phyloP scores from a whole-genome alignment of 1,284 basidiomycete genomes.

The Sporisorium graminicola region DNA sequence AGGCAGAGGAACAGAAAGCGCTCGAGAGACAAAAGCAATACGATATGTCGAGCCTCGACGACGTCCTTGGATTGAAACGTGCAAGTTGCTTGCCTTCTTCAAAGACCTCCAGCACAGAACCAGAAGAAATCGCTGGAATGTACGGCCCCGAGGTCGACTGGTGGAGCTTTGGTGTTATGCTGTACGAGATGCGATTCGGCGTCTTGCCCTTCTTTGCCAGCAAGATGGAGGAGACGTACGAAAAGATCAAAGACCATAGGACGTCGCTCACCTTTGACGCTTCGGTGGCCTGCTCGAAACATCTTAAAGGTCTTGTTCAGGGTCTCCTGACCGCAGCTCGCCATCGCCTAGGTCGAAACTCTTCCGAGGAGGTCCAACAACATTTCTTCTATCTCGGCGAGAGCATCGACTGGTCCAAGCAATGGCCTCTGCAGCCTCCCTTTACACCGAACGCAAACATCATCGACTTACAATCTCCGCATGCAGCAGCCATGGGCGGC shows the following conservation, averaged over 20 bases:
- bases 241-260: slow-evolving; percentile 63
- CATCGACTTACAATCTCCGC: slow-evolving; percentile 26
- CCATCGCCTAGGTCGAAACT: slow-evolving; percentile 50
- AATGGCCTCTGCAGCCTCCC: slow-evolving; percentile 51
- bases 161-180: slow-evolving; percentile 68
- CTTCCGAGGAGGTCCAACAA: slow-evolving; percentile 51
- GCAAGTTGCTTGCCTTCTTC: not conserved
- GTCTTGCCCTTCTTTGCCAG: slow-evolving; percentile 65
- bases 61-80: slow-evolving; percentile 30
- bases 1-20: slow-evolving; percentile 59
- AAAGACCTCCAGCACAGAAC: not conserved
- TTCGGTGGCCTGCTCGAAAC: slow-evolving; percentile 30
- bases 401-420: slow-evolving; percentile 56
- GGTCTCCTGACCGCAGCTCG: slow-evolving; percentile 41
- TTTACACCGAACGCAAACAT: slow-evolving; percentile 57
- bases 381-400: slow-evolving; percentile 50
- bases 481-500: slow-evolving; percentile 1
- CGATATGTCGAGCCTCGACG: slow-evolving; percentile 33
- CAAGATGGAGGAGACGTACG: slow-evolving; percentile 61
- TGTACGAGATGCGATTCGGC: slow-evolving; percentile 68
- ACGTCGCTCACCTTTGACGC: slow-evolving; percentile 44
- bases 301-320: slow-evolving; percentile 45
- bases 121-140: slow-evolving; percentile 43
- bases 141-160: slow-evolving; percentile 69
- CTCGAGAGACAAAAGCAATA: slow-evolving; percentile 35